phyloP scores from a whole-genome alignment of 495 filamentous ascomycete species.

The Xylaria cubensis region DNA sequence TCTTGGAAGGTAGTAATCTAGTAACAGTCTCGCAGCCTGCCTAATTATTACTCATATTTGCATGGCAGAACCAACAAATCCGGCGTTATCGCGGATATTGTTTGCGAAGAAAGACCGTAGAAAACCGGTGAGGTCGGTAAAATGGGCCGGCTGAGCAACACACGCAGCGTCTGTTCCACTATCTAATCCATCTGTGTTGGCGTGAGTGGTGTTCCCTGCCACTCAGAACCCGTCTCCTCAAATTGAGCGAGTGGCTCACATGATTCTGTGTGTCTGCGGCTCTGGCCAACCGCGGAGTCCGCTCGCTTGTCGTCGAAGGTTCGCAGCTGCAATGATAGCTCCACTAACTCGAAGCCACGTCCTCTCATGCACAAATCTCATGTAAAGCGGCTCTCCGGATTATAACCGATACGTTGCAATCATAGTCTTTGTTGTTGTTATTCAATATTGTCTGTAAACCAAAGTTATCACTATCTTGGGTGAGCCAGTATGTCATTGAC shows the following conservation, averaged over 20 bases:
- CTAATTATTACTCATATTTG: neutral
- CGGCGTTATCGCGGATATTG: neutral
- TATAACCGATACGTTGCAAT: neutral
- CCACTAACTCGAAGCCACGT: conserved; percentile 18
- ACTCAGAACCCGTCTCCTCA: neutral
- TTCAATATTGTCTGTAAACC: neutral
- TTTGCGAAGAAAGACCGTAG: neutral
- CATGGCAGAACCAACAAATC: neutral
- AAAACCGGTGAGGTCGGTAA: conserved; percentile 3
- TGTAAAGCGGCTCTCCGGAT: neutral
- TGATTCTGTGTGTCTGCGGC: conserved; percentile 13
- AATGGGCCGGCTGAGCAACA: conserved; percentile 7
- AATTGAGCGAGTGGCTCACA: conserved; percentile 17
- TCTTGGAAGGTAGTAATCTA: conserved; percentile 21
- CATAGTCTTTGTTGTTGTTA: neutral
- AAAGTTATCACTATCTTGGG: neutral
- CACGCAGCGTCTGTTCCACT: neutral
- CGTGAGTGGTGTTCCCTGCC: neutral
- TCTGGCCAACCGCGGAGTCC: conserved; percentile 10
- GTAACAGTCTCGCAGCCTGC: neutral
- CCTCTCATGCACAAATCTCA: neutral
- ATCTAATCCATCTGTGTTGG: neutral
- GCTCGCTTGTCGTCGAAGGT: conserved; percentile 1
- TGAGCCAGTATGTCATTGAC: neutral
- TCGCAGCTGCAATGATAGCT: neutral